phyloP scores from a whole-genome alignment of 2,329 filamentous ascomycete species.

The Lecanoromycetidae sp. region DNA sequence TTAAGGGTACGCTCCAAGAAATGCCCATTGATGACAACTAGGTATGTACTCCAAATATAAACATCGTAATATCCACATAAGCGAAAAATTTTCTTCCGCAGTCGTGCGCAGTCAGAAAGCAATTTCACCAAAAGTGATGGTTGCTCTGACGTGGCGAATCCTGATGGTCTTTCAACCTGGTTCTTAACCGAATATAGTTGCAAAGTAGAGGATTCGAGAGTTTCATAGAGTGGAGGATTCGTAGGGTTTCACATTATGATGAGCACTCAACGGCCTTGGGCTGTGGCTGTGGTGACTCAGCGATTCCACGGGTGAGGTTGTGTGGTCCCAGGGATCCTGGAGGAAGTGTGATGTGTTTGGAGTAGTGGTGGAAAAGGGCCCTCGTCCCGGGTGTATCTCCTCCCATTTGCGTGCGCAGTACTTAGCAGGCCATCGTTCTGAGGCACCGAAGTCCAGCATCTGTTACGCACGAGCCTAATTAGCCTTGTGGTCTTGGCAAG shows the following conservation, averaged over 20 bases:
- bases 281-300: slow-evolving; percentile 13
- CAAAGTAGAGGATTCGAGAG: too few species aligned
- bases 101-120: too few species aligned
- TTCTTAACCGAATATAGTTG: too few species aligned
- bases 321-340: slow-evolving; percentile 18
- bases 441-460: slow-evolving; percentile 41
- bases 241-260: background rate
- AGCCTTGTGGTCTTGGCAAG: background rate
- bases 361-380: slow-evolving; percentile 10
- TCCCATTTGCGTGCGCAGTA: slow-evolving; percentile 42
- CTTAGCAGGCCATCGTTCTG: slow-evolving; percentile 40
- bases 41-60: background rate
- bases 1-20: background rate
- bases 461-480: slow-evolving; percentile 19
- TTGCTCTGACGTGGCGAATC: too few species aligned
- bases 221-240: background rate
- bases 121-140: too few species aligned
- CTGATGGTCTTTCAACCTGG: too few species aligned
- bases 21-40: background rate
- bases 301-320: slow-evolving; percentile 17
- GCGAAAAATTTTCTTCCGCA: too few species aligned
- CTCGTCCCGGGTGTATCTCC: slow-evolving; percentile 25
- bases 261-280: background rate
- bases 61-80: background rate
- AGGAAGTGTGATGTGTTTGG: slow-evolving; percentile 17